Evolutionary conservation across 1,284 basidiomycete genomes (phyloP).

Genomic region (Sanghuangporus sanghuang): DNA sequence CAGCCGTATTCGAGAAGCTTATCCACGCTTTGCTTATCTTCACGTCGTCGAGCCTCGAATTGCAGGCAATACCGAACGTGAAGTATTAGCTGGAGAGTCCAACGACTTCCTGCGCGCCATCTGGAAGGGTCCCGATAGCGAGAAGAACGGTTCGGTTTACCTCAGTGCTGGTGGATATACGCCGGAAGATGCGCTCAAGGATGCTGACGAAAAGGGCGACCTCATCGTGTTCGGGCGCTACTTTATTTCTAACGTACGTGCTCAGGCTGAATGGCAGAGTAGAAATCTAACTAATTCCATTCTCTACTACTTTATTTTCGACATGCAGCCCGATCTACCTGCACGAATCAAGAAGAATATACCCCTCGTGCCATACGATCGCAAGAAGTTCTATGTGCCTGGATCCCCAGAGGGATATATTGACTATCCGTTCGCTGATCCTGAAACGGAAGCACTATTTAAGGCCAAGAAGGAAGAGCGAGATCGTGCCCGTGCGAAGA

Average conservation of each 20-base stretch:
- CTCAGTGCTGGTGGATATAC: slow-evolving; percentile 32
- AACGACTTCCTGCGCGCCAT: slow-evolving; percentile 32
- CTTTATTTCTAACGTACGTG: slow-evolving; percentile 42
- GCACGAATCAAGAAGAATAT: slow-evolving; percentile 14
- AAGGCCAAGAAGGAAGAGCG: not conserved
- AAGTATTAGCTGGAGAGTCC: slow-evolving; percentile 20
- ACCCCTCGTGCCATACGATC: slow-evolving; percentile 14
- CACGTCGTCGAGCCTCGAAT: slow-evolving; percentile 42
- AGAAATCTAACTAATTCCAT: not conserved
- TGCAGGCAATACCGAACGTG: slow-evolving; percentile 9
- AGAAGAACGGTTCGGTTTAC: not conserved
- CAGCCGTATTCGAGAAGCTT: slow-evolving; percentile 25
- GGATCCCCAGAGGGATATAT: slow-evolving; percentile 14
- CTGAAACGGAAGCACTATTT: not conserved
- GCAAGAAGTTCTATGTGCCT: slow-evolving; percentile 14
- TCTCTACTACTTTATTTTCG: not conserved
- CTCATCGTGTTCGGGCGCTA: slow-evolving; percentile 40
- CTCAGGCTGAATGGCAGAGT: not conserved
- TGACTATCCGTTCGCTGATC: slow-evolving; percentile 15
- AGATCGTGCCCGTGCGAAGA: not conserved
- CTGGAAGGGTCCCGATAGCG: slow-evolving; percentile 22
- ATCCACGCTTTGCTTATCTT: slow-evolving; percentile 51
- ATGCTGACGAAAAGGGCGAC: slow-evolving; percentile 29
- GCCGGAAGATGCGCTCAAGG: slow-evolving; percentile 25
- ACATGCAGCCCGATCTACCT: slow-evolving; percentile 16